Base-by-base conservation (phyloP, 1,284 basidiomycete genomes). In the Cryptococcus jaspeensis region DNA sequence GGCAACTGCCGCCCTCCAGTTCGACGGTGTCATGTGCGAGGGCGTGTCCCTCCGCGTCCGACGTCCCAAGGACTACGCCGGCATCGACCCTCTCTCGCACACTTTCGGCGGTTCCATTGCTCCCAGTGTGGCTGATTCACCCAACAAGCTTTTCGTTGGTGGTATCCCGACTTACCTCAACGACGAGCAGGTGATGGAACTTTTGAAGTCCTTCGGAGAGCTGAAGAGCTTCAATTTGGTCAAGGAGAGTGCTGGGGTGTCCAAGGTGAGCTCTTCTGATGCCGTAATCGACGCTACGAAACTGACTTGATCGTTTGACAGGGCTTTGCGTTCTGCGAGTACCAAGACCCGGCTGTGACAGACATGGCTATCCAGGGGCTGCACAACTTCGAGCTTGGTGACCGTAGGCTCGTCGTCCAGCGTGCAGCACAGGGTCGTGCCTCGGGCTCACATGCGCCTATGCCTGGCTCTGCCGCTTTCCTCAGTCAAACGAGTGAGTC, bases 301-400 rank as follows among this genome's bases (percentile, higher is more conserved):
- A 44, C n/a, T 40, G 25, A 18, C 7, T 16, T 41, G 20, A 28
- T 44, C 16, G 49, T 42, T 12, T 12, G 9, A n/a, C 42, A 71
- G 89, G 96, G 96, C 61, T 99, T 97, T 77, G 96, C 96, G 0
- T 99, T 98, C 81, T 96, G 93, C 80, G 96, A 99, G 82, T 99
- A 98, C 76, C 87, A 90, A 56, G 96, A 99, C 74, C 80, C 86
- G 12, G 79, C 78, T 36, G 86, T 94, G 56, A 99, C 96, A 48
- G 94, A 99, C 63, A 85, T 97, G 61, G 96, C 96, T 38, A 97
- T 95, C 71, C 89, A 92, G 76, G 92, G 92, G 61, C 83, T 99
- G 57, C 94, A 96, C 76, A 92, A 92, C 55, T 98, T 99, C 91
- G 90, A 96, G 74, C 84, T 99, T 13, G 96, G 95, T 52, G 96